Percentiles rank a stretch among this genome's conserved stretches.
phyloP scores from a whole-genome alignment of 176 grass and related monocot species.

The Lolium rigidum region DNA sequence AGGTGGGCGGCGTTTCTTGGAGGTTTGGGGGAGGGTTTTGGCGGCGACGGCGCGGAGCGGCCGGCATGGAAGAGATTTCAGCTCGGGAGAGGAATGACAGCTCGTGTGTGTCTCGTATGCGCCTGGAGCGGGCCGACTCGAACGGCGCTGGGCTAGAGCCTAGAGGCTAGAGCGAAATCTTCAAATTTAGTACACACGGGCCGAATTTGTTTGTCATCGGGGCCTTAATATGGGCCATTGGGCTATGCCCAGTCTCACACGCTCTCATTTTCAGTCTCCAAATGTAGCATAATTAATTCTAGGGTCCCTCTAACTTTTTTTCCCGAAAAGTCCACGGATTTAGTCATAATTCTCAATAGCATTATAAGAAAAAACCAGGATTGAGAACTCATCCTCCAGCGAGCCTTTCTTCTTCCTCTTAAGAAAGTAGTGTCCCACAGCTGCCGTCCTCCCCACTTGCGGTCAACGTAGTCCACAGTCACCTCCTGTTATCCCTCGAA shows the following conservation, averaged over 20 bases:
- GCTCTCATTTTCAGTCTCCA: not conserved
- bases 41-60: constrained; percentile 35
- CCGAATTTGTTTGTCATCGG: not conserved
- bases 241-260: not conserved
- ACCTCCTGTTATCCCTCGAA: no score
- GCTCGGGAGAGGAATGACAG: not conserved
- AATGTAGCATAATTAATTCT: no score
- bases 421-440: no score
- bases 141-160: not conserved
- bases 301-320: no score
- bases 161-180: not conserved
- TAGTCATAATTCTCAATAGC: no score
- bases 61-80: not conserved
- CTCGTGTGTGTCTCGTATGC: no score
- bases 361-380: no score
- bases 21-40: constrained; percentile 12
- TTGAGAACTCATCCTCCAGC: no score
- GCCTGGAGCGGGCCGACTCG: not conserved
- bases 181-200: not conserved
- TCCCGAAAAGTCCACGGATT: no score
- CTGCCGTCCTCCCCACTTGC: no score
- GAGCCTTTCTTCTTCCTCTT: no score
- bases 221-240: not conserved
- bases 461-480: no score
- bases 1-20: not conserved